These are phyloP conservation scores for Trichoderma atrobrunneum DNA, from an alignment of 2,329 filamentous ascomycete species.

Conservation along the genomic window DNA sequence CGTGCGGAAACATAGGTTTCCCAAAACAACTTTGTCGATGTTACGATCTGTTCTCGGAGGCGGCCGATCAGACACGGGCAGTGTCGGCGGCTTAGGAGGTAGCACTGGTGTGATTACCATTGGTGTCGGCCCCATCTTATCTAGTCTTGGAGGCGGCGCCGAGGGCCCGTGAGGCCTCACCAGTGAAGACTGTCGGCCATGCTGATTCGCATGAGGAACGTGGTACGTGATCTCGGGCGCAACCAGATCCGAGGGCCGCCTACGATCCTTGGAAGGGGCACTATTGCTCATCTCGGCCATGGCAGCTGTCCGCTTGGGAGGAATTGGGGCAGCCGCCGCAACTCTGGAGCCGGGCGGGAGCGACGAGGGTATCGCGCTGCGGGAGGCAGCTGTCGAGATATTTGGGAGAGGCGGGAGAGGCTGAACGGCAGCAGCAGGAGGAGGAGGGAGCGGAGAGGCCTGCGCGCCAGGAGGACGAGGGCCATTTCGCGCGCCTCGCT, in stretches of 20 bases:
- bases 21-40: constrained; percentile 82
- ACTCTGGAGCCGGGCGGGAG: constrained; percentile 12
- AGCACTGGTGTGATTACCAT: constrained; percentile 19
- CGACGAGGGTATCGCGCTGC: background rate
- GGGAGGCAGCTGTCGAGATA: background rate
- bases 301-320: background rate
- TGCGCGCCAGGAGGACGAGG: background rate
- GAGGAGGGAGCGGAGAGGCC: background rate
- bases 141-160: constrained; percentile 31
- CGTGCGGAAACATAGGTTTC: constrained; percentile 77
- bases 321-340: background rate
- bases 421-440: background rate
- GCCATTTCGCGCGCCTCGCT: constrained; percentile 6
- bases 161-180: constrained; percentile 36
- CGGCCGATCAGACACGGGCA: constrained; percentile 31
- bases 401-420: background rate
- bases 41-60: constrained; percentile 62
- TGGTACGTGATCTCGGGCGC: constrained; percentile 43
- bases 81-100: constrained; percentile 34
- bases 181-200: constrained; percentile 30
- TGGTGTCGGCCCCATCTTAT: constrained; percentile 28
- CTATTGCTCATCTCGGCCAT: constrained; percentile 24
- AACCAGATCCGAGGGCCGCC: constrained; percentile 36
- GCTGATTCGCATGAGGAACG: constrained; percentile 34
- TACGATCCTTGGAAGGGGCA: constrained; percentile 24